phyloP scores from a whole-genome alignment of 2,329 filamentous ascomycete genomes.

The Calonectria pseudoreteaudii region DNA sequence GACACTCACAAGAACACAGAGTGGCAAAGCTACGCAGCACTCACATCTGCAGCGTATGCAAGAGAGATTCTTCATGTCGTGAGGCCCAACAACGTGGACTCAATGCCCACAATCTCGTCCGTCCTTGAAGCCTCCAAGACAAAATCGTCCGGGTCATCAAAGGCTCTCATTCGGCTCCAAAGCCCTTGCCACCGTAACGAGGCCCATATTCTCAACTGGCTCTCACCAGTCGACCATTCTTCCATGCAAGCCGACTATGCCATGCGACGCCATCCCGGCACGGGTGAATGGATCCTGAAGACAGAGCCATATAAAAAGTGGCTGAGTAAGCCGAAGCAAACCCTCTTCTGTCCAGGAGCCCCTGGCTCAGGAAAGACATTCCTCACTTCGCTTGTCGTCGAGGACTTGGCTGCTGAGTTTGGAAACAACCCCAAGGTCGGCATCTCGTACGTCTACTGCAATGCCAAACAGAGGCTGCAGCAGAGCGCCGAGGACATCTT shows the following conservation, averaged over 20 bases:
- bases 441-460: neutral
- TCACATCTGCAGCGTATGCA: slow-evolving; percentile 44
- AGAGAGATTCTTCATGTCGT: slow-evolving; percentile 31
- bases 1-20: slow-evolving; percentile 51
- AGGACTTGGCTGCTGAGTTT: neutral
- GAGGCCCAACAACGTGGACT: neutral
- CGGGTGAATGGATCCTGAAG: neutral
- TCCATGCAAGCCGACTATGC: neutral
- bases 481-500: neutral
- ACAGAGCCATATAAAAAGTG: slow-evolving; percentile 6
- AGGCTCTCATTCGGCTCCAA: neutral
- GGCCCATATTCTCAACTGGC: neutral
- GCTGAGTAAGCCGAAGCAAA: neutral
- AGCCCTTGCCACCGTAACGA: neutral
- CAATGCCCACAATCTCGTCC: neutral
- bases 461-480: neutral
- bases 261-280: neutral
- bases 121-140: neutral
- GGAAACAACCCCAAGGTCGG: neutral
- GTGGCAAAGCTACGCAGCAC: slow-evolving; percentile 51
- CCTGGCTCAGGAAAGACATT: neutral
- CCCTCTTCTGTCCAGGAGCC: neutral
- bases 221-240: neutral
- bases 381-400: neutral
- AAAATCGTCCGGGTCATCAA: neutral